phyloP scores from a whole-genome alignment of 805 yeast species.

The Pichia insulana region DNA sequence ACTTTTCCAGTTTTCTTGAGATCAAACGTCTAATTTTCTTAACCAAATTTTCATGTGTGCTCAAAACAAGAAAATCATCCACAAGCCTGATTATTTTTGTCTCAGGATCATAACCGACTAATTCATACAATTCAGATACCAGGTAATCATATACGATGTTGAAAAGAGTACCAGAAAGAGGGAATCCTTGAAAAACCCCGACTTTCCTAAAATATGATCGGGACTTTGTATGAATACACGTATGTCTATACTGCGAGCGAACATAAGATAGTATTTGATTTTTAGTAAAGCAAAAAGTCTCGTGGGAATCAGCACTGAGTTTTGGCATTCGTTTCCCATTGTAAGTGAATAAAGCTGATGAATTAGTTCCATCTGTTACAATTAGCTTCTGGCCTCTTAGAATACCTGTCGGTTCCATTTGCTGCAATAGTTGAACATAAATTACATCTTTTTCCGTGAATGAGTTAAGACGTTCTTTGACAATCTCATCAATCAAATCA shows the following conservation, averaged over 20 bases:
- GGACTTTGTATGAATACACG: constrained; percentile 33
- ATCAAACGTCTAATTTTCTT: constrained; percentile 23
- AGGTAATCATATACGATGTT: constrained; percentile 63
- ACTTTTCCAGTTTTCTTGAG: constrained; percentile 32
- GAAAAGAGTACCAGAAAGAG: constrained; percentile 66
- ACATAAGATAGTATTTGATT: constrained; percentile 39
- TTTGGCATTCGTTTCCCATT: background rate
- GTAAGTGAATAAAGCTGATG: too few relatives aligned
- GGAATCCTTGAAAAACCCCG: constrained; percentile 84
- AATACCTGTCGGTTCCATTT: constrained; percentile 1
- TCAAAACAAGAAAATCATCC: constrained; percentile 76
- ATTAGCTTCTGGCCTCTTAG: constrained; percentile 1
- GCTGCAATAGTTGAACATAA: constrained; percentile 8
- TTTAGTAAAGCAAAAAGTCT: constrained; percentile 27
- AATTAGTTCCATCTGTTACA: too few relatives aligned
- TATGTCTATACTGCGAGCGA: constrained; percentile 42
- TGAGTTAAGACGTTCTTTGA: constrained; percentile 15
- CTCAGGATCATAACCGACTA: background rate
- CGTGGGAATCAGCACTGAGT: constrained; percentile 10
- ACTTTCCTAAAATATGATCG: constrained; percentile 38
- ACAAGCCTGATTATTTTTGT: constrained; percentile 50
- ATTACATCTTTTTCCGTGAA: constrained; percentile 12
- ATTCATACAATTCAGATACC: constrained; percentile 28
- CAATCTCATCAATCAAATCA: constrained; percentile 17
- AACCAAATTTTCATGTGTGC: constrained; percentile 33